Evolutionary conservation across 1,139 yeast species (phyloP), one percentile per base, ranked within the genome.

Genomic region (Geotrichum candidum): DNA sequence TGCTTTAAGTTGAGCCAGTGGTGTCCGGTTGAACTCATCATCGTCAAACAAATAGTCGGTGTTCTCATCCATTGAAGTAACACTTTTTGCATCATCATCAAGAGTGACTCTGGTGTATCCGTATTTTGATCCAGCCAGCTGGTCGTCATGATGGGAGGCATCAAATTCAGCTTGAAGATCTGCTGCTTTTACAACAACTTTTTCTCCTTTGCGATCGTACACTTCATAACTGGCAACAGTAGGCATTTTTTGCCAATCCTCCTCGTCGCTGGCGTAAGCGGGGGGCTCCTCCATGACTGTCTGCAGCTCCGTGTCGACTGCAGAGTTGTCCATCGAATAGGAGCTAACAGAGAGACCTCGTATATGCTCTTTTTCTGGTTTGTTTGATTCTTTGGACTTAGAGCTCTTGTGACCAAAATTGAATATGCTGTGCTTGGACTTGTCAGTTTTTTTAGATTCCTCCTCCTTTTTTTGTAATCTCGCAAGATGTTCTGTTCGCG

Each of bases 61-160:
- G 68, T 86, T 84, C 66, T 84, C 84, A 73, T 94, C 94, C 65
- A 78, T 68, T 62, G 92, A 82, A 62, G 82, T 84, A 25, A 85
- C 80, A 65, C 88, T 89, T 66, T 85, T 84, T 31, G 86, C 87
- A 46, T 95, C 96, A 71, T 94, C 98, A 68, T 91, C 96, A 2
- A 88, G 88, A 52, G 92, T 91, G 13, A 95, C 88, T 68, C 96
- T 86, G 0, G 99, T 94, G 71, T 95, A 94, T 0, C 96, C 97
- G 61, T 80, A 64, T 69, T 74, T 61, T 33, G 65, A 53, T 10
- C 59, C 63, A 15, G 57, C 61, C 11, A n/a, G 63, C 60, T 65
- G 68, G 9, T 72, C 73, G 13, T 71, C 69, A 18, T 69, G 68
- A 41, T 66, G 68, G 7, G 64, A 65, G n/a, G 65, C 63, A 22